Conservation (phyloP, 768 basidiomycete species). For the Suillus tomentosus region DNA sequence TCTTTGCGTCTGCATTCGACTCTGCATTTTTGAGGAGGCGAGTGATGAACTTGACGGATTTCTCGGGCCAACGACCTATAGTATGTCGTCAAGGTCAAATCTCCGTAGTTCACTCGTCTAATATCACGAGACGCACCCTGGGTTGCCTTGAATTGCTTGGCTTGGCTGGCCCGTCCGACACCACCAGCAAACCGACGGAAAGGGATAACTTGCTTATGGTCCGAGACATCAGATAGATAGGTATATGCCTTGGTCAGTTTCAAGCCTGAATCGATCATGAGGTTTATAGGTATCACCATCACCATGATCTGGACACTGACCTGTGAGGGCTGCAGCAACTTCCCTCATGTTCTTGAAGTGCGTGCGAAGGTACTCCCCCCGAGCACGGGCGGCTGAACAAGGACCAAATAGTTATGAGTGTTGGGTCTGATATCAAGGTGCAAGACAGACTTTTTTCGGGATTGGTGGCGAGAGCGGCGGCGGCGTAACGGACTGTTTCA, state of each 20-base stretch:
- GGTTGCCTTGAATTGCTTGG: constrained; percentile 94
- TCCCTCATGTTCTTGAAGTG: constrained; percentile 99
- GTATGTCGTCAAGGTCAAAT: constrained; percentile 3
- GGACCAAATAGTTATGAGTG: constrained; percentile 14
- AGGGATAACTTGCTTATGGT: constrained; percentile 96
- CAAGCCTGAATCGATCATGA: constrained; percentile 58
- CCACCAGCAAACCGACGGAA: constrained; percentile 96
- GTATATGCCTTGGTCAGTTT: constrained; percentile 93
- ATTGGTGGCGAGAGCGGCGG: constrained; percentile 83
- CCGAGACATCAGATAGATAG: constrained; percentile 91
- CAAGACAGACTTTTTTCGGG: constrained; percentile 87
- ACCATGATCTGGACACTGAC: constrained; percentile 44
- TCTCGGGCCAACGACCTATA: constrained; percentile 99
- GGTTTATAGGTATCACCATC: background rate
- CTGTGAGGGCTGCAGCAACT: constrained; percentile 91
- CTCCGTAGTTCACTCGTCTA: background rate
- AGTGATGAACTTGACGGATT: constrained; percentile 94
- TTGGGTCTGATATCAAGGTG: background rate
- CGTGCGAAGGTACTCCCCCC: constrained; percentile 96
- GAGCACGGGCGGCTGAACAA: constrained; percentile 79
- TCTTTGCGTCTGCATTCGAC: constrained; percentile 98
- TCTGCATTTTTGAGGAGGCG: constrained; percentile 98
- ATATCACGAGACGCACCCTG: constrained; percentile 66
- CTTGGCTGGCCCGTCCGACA: constrained; percentile 93
- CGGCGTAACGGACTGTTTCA: constrained; percentile 86